These are phyloP conservation scores for Penstemon eatonii DNA, from an alignment of 257 asterid species.

Conservation along the genomic window DNA sequence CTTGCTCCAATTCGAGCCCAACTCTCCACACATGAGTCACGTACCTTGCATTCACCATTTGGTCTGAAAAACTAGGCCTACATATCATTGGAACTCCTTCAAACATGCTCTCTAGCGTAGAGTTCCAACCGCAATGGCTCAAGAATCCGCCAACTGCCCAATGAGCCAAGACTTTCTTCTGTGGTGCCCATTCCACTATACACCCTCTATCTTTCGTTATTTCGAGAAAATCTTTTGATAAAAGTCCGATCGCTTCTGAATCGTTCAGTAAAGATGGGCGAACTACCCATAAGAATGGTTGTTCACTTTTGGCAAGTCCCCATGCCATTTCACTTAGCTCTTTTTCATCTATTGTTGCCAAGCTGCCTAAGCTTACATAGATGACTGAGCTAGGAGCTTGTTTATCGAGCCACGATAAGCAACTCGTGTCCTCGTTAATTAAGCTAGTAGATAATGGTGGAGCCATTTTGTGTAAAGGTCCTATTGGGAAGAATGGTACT, in stretches of 20 bases:
- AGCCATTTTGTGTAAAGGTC: constrained; percentile 57
- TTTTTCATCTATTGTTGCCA: constrained; percentile 26
- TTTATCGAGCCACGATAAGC: constrained; percentile 42
- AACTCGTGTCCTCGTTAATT: constrained; percentile 29
- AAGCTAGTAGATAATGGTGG: constrained; percentile 36
- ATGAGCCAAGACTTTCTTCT: constrained; percentile 39
- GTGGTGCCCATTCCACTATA: constrained; percentile 49
- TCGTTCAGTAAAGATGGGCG: constrained; percentile 31
- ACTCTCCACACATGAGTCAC: constrained; percentile 36
- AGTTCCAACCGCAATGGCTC: constrained; percentile 57
- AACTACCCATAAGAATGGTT: constrained; percentile 45
- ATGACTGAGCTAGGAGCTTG: constrained; percentile 39
- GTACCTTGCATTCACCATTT: constrained; percentile 33
- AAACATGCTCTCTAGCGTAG: constrained; percentile 36
- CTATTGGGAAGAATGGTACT: constrained; percentile 55
- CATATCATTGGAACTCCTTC: constrained; percentile 41
- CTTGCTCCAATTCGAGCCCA: constrained; percentile 34
- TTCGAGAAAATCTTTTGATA: constrained; percentile 21
- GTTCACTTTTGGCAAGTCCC: constrained; percentile 42
- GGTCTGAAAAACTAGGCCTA: constrained; percentile 33
- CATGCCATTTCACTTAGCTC: constrained; percentile 32
- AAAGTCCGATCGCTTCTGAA: constrained; percentile 20
- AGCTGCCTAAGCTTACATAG: constrained; percentile 44
- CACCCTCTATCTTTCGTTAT: constrained; percentile 11
- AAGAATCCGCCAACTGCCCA: constrained; percentile 39